Conservation (phyloP, 345 rosid species). For the Moringa oleifera region DNA sequence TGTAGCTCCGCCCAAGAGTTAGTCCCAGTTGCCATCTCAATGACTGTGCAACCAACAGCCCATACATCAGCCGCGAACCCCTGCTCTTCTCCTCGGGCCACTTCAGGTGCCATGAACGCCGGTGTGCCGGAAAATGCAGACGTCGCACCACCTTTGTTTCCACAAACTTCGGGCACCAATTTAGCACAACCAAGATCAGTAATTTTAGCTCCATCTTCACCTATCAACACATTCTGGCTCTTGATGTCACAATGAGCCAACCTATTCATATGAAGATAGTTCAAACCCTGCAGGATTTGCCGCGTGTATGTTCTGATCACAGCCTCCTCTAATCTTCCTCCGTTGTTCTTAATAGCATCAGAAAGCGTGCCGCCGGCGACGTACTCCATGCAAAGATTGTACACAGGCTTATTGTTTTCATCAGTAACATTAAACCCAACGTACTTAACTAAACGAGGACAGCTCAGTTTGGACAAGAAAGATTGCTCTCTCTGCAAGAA, state of each 20-base stretch:
- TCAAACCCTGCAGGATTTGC: constrained; percentile 51
- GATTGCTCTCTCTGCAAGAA: constrained; percentile 47
- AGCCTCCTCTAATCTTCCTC: constrained; percentile 55
- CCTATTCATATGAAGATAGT: constrained; percentile 51
- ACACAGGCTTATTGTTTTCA: constrained; percentile 28
- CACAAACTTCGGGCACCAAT: constrained; percentile 5
- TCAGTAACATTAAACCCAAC: constrained; percentile 36
- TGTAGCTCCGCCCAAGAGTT: constrained; percentile 63
- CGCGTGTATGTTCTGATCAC: constrained; percentile 34
- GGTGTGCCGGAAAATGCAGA: constrained; percentile 74
- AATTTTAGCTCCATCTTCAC: constrained; percentile 51
- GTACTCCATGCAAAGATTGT: constrained; percentile 68
- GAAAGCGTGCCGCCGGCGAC: constrained; percentile 60
- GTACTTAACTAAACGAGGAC: constrained; percentile 60
- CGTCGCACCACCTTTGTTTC: not conserved
- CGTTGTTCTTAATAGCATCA: constrained; percentile 43
- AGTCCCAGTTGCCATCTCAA: constrained; percentile 77
- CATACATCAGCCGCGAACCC: constrained; percentile 79
- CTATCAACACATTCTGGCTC: constrained; percentile 65
- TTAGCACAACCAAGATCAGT: constrained; percentile 84
- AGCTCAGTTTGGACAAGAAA: constrained; percentile 51
- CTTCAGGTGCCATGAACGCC: constrained; percentile 94
- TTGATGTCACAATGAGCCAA: constrained; percentile 79
- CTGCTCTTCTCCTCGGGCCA: constrained; percentile 80
- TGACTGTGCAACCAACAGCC: constrained; percentile 74